Evolutionary conservation across 2,329 filamentous ascomycete genomes (phyloP).

Genomic region (Ceratocystis colombiana): DNA sequence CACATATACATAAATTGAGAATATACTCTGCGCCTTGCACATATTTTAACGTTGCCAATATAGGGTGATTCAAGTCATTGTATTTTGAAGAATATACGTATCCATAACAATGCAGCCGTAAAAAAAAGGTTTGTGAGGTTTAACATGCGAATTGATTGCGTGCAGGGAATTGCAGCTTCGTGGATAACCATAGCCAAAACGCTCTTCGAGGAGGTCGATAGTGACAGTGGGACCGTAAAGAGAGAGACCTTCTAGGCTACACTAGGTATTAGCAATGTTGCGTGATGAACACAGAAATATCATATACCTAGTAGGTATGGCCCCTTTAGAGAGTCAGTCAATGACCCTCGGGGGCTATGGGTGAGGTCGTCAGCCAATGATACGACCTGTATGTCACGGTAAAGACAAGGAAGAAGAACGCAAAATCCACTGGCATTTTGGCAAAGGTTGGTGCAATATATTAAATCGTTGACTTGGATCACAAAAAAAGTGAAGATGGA

Average conservation of each 20-base stretch:
- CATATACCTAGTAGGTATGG: too few relatives aligned
- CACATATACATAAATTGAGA: background rate
- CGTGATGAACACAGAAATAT: too few relatives aligned
- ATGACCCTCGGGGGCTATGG: background rate
- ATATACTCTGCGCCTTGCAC: background rate
- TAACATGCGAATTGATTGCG: background rate
- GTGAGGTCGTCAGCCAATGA: background rate
- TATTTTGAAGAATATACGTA: background rate
- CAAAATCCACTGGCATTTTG: slow-evolving; percentile 7
- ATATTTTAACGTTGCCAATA: background rate
- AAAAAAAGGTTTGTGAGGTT: background rate
- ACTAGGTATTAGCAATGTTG: too few relatives aligned
- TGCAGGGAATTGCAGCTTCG: too few relatives aligned
- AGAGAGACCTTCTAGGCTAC: too few relatives aligned
- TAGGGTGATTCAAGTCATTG: background rate
- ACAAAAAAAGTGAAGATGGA: background rate
- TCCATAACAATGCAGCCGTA: background rate
- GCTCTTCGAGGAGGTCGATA: too few relatives aligned
- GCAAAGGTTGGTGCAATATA: background rate
- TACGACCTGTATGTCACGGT: slow-evolving; percentile 10
- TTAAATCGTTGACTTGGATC: background rate
- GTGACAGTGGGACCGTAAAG: too few relatives aligned
- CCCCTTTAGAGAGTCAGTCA: background rate
- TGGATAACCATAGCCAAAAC: background rate
- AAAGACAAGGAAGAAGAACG: background rate